Evolutionary conservation across 2,329 filamentous ascomycete species (phyloP), one percentile per base, ranked within the genome.

Genomic region (Phialophora verrucosa): DNA sequence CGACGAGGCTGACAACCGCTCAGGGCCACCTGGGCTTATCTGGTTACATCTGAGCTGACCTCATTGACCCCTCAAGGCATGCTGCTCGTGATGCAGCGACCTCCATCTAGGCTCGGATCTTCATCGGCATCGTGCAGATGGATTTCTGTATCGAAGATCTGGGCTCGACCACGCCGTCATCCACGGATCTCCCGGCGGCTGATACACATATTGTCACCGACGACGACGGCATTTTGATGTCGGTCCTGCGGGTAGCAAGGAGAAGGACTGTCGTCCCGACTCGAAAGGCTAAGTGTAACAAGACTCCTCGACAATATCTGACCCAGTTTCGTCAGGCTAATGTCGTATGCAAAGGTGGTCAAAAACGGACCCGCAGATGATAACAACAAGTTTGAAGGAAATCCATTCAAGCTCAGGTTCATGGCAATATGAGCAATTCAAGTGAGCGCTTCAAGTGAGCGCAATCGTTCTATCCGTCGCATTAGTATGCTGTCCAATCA

Each of bases 401-500:
- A 35, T 17, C 11, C 25, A 55, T 29, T 55, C 10, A 29, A 31
- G 12, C 29, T 55, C 25, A 27, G 49, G 20, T 12, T 29, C 25
- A 6, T 35, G n/a, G 29, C 53, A 53, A 27, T 29, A 53, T 20
- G 14, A 27, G 49, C 49, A 5, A 17, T 14, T 29, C 27, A 12
- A 27, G 27, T n/a, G 49, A 27, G 49, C 27, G 4, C 49, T 14
- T 29, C 27, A 12, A 27, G 27, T n/a, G 49, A 27, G 49, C 27
- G 4, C 49, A 27, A 5, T 53, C 11, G 53, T 20, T 32, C 53
- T 55, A 35, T 29, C n/a, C 29, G 17, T 17, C 29, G 25, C 53
- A 55, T 55, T 32, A 55, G 53, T 25, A 32, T 55, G 20, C 32
- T 57, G 57, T 59, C 65, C 65, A 58, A 62, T 17, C 29, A 35